Conservation (phyloP, 1,139 yeast genomes). For the Geotrichum bryndzae region DNA sequence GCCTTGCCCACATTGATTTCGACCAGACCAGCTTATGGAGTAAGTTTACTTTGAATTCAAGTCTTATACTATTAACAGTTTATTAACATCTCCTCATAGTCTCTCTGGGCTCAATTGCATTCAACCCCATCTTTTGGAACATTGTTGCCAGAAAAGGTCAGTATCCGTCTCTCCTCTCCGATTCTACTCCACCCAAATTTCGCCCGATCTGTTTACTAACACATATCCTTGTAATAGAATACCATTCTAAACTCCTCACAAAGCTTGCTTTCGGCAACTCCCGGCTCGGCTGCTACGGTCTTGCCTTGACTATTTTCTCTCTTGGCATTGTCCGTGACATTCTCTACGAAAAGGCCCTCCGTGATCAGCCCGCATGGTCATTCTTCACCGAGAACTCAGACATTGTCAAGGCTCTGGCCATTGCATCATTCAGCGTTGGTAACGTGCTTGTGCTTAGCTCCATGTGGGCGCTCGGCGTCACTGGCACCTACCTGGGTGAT, state of each 20-base stretch:
- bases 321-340: conserved; percentile 79
- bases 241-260: conserved; percentile 67
- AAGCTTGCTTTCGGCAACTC: conserved; percentile 65
- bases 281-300: conserved; percentile 69
- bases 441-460: conserved; percentile 74
- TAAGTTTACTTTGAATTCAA: conserved; percentile 9
- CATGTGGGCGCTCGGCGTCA: conserved; percentile 91
- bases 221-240: conserved; percentile 42
- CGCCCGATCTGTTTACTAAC: background rate
- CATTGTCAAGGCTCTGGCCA: conserved; percentile 42
- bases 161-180: conserved; percentile 15
- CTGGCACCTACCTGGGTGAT: conserved; percentile 95
- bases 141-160: conserved; percentile 65
- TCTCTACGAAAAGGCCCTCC: conserved; percentile 63
- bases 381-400: conserved; percentile 7
- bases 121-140: conserved; percentile 96
- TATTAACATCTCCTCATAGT: conserved; percentile 12
- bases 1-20: conserved; percentile 19
- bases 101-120: conserved; percentile 50
- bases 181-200: background rate
- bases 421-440: conserved; percentile 53
- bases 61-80: background rate
- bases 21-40: conserved; percentile 20
- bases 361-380: conserved; percentile 44
- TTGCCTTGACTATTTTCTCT: conserved; percentile 76